Percentiles rank a stretch among this genome's conserved stretches.
These are phyloP conservation scores for Hura crepitans DNA, from an alignment of 441 rosid genomes.

Conservation along the genomic window DNA sequence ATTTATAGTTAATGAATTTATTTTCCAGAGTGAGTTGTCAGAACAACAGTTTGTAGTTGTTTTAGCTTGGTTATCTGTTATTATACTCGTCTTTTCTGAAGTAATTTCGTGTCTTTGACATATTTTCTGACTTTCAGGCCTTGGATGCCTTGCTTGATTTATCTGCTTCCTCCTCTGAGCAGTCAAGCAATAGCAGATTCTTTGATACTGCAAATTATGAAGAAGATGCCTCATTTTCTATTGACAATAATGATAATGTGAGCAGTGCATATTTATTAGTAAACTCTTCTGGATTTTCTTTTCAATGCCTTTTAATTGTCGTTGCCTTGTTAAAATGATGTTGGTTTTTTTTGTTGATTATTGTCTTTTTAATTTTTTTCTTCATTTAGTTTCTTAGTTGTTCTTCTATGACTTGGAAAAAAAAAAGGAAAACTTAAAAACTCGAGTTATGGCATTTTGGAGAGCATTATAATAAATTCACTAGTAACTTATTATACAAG, in stretches of 20 bases:
- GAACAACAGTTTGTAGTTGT: background rate
- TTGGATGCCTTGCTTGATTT: conserved; percentile 62
- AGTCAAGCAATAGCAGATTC: conserved; percentile 28
- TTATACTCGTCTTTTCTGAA: background rate
- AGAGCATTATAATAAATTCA: too few species aligned
- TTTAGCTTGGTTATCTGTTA: conserved; percentile 16
- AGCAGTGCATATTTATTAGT: conserved; percentile 24
- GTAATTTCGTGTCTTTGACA: background rate
- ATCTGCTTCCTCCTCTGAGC: conserved; percentile 47
- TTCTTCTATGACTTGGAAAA: background rate
- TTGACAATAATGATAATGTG: conserved; percentile 45
- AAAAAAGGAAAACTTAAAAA: background rate
- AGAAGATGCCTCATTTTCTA: conserved; percentile 26
- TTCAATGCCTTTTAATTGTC: background rate
- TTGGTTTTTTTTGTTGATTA: background rate
- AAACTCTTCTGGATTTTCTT: background rate
- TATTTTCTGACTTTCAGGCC: conserved; percentile 43
- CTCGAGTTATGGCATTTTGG: too few species aligned
- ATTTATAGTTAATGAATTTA: background rate
- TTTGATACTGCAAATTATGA: conserved; percentile 20
- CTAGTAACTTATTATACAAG: too few species aligned
- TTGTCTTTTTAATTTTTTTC: background rate
- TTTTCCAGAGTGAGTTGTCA: background rate
- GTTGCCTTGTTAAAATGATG: background rate
- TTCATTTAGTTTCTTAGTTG: background rate